Evolutionary conservation across 2,329 filamentous ascomycete species (phyloP).

Genomic region (Sporothrix pallida): DNA sequence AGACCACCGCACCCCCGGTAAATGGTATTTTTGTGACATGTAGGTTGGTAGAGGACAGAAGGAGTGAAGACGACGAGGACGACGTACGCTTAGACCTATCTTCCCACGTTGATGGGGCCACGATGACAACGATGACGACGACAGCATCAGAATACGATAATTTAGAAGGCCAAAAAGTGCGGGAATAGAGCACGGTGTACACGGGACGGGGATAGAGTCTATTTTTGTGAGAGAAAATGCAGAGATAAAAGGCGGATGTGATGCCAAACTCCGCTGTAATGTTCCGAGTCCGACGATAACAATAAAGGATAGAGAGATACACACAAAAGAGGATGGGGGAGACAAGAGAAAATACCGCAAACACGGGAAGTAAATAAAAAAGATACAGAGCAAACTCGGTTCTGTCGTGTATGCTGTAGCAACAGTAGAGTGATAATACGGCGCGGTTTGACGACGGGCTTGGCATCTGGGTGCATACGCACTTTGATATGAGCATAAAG

Average conservation of each 20-base stretch:
- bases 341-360: conserved; percentile 15
- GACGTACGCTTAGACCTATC: neutral
- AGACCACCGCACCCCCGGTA: conserved; percentile 25
- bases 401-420: neutral
- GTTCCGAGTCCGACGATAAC: conserved; percentile 13
- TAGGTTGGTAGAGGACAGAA: too few relatives aligned
- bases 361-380: neutral
- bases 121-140: conserved; percentile 19
- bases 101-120: neutral
- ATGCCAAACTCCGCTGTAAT: conserved; percentile 10
- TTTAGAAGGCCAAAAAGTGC: too few relatives aligned
- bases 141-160: neutral
- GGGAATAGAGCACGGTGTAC: neutral
- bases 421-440: neutral
- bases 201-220: conserved; percentile 16
- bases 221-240: neutral
- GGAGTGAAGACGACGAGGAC: too few relatives aligned
- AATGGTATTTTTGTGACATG: neutral
- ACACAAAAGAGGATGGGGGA: neutral
- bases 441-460: neutral
- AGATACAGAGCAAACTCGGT: neutral
- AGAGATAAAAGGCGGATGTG: neutral
- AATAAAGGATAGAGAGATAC: neutral
- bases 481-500: neutral
- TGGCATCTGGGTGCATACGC: neutral